A percentile compares a stretch with the other conserved stretches of the same genome.
phyloP scores from a whole-genome alignment of 108 stramenopile genomes.

The Cyclotella cryptica region DNA sequence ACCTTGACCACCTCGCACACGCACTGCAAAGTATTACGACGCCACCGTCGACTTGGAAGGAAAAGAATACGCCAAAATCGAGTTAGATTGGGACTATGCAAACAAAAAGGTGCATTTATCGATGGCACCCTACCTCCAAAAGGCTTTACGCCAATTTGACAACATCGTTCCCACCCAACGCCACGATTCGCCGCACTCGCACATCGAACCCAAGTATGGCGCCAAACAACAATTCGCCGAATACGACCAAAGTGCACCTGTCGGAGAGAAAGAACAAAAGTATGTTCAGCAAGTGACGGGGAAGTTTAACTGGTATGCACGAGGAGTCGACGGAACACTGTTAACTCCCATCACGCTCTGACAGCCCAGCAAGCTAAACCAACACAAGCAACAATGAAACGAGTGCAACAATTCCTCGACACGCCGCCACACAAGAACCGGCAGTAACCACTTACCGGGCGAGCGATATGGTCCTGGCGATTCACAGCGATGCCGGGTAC shows the following conservation, averaged over 20 bases:
- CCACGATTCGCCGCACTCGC: not conserved
- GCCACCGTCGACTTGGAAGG: not conserved
- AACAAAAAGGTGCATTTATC: not conserved
- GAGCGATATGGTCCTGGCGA: slow-evolving; percentile 38
- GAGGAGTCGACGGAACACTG: slow-evolving; percentile 27
- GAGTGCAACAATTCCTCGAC: slow-evolving; percentile 44
- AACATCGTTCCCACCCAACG: not conserved
- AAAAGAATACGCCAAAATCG: not conserved
- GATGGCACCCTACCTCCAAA: not conserved
- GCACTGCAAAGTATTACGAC: not conserved
- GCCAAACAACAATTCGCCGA: not conserved
- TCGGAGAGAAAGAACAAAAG: not conserved
- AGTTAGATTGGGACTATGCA: not conserved
- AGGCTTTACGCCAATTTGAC: not conserved
- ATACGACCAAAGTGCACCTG: not conserved
- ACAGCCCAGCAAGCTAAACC: not conserved
- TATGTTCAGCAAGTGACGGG: slow-evolving; percentile 14
- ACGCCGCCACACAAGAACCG: slow-evolving; percentile 12
- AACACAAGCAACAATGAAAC: slow-evolving; percentile 10
- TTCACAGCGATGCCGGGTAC: not conserved
- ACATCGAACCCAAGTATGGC: not conserved
- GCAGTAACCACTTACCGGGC: slow-evolving; percentile 35
- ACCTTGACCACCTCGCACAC: not conserved
- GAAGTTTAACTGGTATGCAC: slow-evolving; percentile 31
- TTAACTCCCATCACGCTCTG: not conserved